These are phyloP conservation scores for Meira miltonrushii DNA, from an alignment of 1,284 basidiomycete genomes.

Conservation along the genomic window DNA sequence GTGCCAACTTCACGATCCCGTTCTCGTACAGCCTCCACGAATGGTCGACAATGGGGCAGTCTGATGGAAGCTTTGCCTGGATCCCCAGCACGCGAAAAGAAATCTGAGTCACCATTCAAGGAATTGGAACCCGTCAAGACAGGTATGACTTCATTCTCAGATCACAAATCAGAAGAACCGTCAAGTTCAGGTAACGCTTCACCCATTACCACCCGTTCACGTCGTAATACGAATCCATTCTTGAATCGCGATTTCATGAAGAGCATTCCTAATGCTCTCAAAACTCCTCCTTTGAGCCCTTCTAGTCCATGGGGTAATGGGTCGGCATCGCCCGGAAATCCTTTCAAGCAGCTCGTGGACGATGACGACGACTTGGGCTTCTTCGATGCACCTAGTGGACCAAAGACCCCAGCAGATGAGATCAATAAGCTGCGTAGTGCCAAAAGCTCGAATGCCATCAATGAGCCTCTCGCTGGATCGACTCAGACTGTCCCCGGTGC, in stretches of 20 bases:
- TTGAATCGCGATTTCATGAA: not conserved
- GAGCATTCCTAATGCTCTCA: not conserved
- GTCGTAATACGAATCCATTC: conserved; percentile 9
- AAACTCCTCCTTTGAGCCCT: conserved; percentile 6
- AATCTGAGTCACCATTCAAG: not conserved
- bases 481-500: too few species aligned
- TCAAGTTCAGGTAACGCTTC: not conserved
- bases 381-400: too few species aligned
- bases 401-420: too few species aligned
- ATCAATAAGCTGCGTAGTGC: too few species aligned
- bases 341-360: not conserved
- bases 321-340: not conserved
- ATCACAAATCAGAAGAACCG: not conserved
- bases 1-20: not conserved
- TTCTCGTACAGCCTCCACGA: not conserved
- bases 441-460: too few species aligned
- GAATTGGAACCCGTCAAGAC: not conserved
- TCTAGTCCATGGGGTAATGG: not conserved
- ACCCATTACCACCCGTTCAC: not conserved
- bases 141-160: conserved; percentile 5
- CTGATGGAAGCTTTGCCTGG: not conserved
- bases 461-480: too few species aligned
- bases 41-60: not conserved
- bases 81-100: not conserved
- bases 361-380: not conserved